Evolutionary conservation across 352 stramenopile species (phyloP), one percentile per base, ranked within the genome.

Genomic region (Phytopythium sindhum): DNA sequence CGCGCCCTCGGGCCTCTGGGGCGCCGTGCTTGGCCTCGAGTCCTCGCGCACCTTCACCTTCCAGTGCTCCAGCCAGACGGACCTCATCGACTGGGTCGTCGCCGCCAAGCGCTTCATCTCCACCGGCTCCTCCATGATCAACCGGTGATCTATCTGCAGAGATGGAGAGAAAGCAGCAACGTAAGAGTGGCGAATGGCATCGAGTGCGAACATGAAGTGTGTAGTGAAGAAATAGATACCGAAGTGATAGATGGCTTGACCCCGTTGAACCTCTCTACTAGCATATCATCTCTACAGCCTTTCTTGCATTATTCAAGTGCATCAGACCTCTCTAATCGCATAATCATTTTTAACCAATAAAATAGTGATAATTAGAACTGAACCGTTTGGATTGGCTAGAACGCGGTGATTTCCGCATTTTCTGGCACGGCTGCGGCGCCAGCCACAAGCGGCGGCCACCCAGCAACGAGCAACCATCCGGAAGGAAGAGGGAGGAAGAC

Each of bases 71-170:
- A 89, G 58, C 58, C 86, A 93, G 55, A 81, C 67, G 55, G 84
- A 95, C 56, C 63, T 95, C 6, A 82, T 95, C 63, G 86, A 92
- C 51, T 95, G 86, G 86, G 79, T 93, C 23, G 82, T 95, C 23
- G 81, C 84, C 10, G 79, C 82, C 39, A 88, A 91, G 68, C 74
- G 66, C 19, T 88, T 93, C 53, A 83, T 91, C 60, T 78, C 80
- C 17, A 66, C 74, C 2, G 67, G 77, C 23, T 74, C 74, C 28
- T 79, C 72, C 15, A 80, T 80, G 73, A 55, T 84, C 45, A 80
- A 75, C 60, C 66, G 62, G 53, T 77, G 66, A 73, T 24, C 33
- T 33, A 14, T 2, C 11, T 24, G 6, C 14, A 6, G 41, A 1
- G 23, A 23, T 23, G 41, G 28, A 7, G 9, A 21, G 23, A 15